phyloP scores from a whole-genome alignment of 345 rosid species.

The Luvunga scandens region DNA sequence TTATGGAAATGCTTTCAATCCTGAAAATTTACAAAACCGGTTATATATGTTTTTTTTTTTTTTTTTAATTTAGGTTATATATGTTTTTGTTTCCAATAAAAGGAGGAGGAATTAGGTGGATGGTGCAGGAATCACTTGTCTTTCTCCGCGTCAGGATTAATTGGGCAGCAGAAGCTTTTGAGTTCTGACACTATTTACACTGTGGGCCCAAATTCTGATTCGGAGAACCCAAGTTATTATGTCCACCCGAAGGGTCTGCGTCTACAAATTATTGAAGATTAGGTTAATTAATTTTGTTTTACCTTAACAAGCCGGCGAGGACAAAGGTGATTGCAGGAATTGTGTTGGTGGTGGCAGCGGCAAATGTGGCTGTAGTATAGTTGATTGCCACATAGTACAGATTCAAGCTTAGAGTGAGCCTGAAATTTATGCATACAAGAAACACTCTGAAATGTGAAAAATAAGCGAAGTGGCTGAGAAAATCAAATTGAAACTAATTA shows the following conservation, averaged over 20 bases:
- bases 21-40: constrained; percentile 19
- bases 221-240: no score
- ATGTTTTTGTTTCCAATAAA: no score
- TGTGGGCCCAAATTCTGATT: not conserved
- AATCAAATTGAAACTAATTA: not conserved
- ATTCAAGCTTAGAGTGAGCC: constrained; percentile 68
- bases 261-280: not conserved
- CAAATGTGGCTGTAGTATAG: constrained; percentile 77
- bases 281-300: not conserved
- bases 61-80: no score
- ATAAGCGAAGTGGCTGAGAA: not conserved
- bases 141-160: not conserved
- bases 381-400: constrained; percentile 65
- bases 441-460: not conserved
- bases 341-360: constrained; percentile 77
- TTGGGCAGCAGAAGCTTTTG: not conserved
- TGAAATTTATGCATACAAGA: constrained; percentile 20
- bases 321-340: constrained; percentile 75
- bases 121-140: not conserved
- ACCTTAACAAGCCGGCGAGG: constrained; percentile 48
- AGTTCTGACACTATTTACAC: not conserved
- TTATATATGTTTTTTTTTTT: no score
- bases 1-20: constrained; percentile 39
- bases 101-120: no score
- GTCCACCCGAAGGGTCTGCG: no score